phyloP scores from a whole-genome alignment of 805 yeast genomes.

The Candida awuae region DNA sequence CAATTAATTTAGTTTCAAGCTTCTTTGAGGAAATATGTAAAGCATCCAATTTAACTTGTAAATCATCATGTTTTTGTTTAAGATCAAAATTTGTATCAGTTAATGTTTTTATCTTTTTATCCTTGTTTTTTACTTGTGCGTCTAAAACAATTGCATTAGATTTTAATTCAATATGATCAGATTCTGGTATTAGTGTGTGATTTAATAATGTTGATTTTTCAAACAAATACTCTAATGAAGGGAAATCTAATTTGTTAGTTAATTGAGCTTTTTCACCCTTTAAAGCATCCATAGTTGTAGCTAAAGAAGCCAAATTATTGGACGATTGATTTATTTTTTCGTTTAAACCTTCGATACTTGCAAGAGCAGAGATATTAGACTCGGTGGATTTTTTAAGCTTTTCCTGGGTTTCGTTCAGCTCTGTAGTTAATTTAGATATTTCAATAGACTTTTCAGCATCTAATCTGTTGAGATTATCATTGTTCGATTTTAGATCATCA shows the following conservation, averaged over 20 bases:
- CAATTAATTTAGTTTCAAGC: conserved; percentile 5
- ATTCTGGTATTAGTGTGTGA: conserved; percentile 14
- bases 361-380: neutral
- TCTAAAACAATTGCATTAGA: conserved; percentile 1
- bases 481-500: neutral
- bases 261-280: conserved; percentile 3
- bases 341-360: neutral
- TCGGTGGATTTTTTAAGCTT: neutral
- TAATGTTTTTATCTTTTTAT: neutral
- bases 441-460: neutral
- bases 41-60: conserved; percentile 4
- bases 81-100: neutral
- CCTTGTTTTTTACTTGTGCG: conserved; percentile 3
- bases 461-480: neutral
- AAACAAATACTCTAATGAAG: conserved; percentile 21
- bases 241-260: conserved; percentile 5
- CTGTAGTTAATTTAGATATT: neutral
- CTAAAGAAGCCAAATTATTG: neutral
- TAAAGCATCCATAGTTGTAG: neutral
- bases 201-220: conserved; percentile 16
- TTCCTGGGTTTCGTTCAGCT: neutral
- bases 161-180: conserved; percentile 10
- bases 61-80: conserved; percentile 2
- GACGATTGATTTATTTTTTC: neutral
- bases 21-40: conserved; percentile 2